phyloP scores from a whole-genome alignment of 2,329 filamentous ascomycete genomes.

The Fusarium euwallaceae region DNA sequence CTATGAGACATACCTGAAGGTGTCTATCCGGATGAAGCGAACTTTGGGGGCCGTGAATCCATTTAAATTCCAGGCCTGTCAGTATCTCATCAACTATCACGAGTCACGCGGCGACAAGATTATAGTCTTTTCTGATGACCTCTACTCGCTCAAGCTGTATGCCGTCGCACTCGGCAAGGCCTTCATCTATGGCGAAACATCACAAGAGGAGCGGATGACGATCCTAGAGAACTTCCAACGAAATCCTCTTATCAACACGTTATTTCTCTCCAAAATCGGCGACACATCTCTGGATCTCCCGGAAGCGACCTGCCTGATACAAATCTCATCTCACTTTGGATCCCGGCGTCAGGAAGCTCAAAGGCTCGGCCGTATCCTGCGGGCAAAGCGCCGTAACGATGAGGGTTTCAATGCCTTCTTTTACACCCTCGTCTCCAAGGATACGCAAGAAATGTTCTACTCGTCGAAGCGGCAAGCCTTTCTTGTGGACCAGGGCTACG shows the following conservation, averaged over 20 bases:
- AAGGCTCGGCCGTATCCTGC: conserved; percentile 86
- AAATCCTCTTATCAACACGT: conserved; percentile 85
- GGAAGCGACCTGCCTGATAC: conserved; percentile 93
- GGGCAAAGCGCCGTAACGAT: conserved; percentile 92
- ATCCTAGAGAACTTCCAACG: conserved; percentile 94
- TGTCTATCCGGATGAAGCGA: conserved; percentile 55
- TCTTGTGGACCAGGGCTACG: conserved; percentile 92
- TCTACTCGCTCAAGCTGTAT: conserved; percentile 87
- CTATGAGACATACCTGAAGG: conserved; percentile 86
- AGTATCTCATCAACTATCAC: conserved; percentile 94
- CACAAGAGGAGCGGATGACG: conserved; percentile 82
- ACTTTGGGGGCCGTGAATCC: conserved; percentile 91
- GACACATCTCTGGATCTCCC: conserved; percentile 94
- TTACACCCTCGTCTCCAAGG: conserved; percentile 93
- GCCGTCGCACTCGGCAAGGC: conserved; percentile 84
- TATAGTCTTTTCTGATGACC: conserved; percentile 95
- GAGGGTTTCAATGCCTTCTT: conserved; percentile 98
- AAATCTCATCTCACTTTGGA: conserved; percentile 95
- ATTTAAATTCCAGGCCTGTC: conserved; percentile 91
- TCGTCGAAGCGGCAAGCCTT: conserved; percentile 93
- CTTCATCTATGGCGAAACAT: conserved; percentile 88
- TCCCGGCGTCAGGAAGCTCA: conserved; percentile 95
- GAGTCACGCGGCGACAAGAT: conserved; percentile 93
- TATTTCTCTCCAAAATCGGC: conserved; percentile 95
- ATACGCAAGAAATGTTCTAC: conserved; percentile 88